phyloP scores from a whole-genome alignment of 2,329 filamentous ascomycete genomes.

The Fusarium marasasianum region DNA sequence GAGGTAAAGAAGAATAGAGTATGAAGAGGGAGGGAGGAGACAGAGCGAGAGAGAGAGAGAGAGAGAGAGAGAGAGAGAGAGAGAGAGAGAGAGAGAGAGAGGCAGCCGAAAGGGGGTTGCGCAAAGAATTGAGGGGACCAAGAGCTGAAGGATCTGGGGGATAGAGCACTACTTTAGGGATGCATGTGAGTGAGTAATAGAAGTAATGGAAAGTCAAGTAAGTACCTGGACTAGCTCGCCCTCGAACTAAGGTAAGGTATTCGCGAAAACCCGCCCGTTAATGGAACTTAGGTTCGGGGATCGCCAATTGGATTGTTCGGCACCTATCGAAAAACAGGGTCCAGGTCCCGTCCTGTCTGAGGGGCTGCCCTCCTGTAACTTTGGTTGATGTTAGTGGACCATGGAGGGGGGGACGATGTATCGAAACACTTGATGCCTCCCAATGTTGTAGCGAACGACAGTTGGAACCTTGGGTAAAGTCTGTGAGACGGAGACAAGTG shows the following conservation, averaged over 20 bases:
- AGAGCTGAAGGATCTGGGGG: constrained; percentile 20
- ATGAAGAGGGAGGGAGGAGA: not conserved
- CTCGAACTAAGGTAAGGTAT: not conserved
- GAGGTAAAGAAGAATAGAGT: not conserved
- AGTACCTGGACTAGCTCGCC: constrained; percentile 11
- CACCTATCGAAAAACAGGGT: not conserved
- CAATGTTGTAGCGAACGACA: not conserved
- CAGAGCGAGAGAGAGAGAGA: constrained; percentile 1
- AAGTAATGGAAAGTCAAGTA: not conserved
- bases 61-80: not conserved
- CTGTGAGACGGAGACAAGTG: not conserved
- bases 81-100: not conserved
- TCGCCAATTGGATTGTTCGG: constrained; percentile 21
- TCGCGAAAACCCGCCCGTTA: constrained; percentile 11
- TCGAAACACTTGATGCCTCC: not conserved
- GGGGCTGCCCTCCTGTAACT: constrained; percentile 13
- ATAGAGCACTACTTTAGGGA: constrained; percentile 2
- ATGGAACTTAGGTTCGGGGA: not conserved
- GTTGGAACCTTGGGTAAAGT: not conserved
- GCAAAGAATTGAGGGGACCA: constrained; percentile 26
- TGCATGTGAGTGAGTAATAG: not conserved
- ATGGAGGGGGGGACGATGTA: not conserved
- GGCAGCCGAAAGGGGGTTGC: constrained; percentile 24
- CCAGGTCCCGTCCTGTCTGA: not conserved
- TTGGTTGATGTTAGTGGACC: constrained; percentile 1